Evolutionary conservation across 352 stramenopile genomes (phyloP), one percentile per base, ranked within the genome.

Genomic region (Pythium rhizo-oryzae): DNA sequence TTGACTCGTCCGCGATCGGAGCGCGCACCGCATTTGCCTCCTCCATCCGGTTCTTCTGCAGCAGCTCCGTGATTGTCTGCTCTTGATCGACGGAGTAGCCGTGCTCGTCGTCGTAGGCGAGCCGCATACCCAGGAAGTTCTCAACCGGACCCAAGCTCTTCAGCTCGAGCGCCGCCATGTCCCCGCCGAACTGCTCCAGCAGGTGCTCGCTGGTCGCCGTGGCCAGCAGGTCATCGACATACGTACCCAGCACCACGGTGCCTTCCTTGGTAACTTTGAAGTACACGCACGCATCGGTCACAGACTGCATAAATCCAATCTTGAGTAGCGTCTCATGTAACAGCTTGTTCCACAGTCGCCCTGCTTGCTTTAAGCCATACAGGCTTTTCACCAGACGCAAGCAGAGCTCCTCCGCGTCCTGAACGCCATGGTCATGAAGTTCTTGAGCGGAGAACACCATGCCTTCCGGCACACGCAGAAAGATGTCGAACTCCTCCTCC

Each of bases 171-270:
- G 9, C n/a, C 0, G 0, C 9, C 28, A 80, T 62, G 23, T 65
- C 58, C 3, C 8, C n/a, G 28, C 67, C 67, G 60, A 77, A 74
- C 16, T 24, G 50, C 24, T 75, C 61, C 0, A 77, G 62, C 1
- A 28, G 59, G 1, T 0, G 4, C 18, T 60, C 15, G 52, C 59
- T 24, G 0, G 63, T 74, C 0, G 43, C 60, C 0, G 69, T 79
- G 0, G 70, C 62, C 7, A 81, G 37, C 1, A 84, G 35, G 39
- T 84, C 77, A 23, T 80, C 71, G 0, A 76, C 64, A 54, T 76
- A 79, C 4, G 64, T 63, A 0, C 64, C 73, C 0, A 72, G 64
- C 4, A 79, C 18, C 0, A 62, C 47, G 8, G 64, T 61, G 0
- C 41, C 63, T 18, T 8, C n/a, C 0, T 19, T n/a, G 33, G 35